phyloP scores from a whole-genome alignment of 306 rosid genomes.

The Castanopsis chinensis region DNA sequence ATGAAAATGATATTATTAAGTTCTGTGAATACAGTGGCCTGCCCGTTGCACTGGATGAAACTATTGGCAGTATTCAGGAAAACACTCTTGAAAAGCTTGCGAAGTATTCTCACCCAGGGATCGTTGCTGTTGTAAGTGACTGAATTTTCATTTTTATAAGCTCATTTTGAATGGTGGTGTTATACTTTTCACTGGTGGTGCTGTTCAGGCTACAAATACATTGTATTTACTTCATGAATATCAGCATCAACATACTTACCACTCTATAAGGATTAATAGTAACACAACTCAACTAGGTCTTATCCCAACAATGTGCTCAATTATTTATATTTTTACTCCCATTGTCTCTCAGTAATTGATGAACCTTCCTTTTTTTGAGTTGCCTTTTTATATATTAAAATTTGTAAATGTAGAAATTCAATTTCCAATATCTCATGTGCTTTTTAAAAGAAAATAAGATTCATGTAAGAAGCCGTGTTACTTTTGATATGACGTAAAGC shows the following conservation, averaged over 20 bases:
- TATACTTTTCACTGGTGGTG: neutral
- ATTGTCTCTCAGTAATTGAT: too few species aligned
- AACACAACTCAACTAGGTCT: neutral
- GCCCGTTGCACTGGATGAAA: conserved; percentile 93
- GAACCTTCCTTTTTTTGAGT: too few species aligned
- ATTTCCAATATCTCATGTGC: too few species aligned
- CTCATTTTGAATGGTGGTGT: neutral
- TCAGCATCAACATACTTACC: neutral
- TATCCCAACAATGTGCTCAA: neutral
- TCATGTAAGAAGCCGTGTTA: too few species aligned
- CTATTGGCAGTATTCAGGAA: conserved; percentile 58
- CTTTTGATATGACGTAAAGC: too few species aligned
- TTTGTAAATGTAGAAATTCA: too few species aligned
- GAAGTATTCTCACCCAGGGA: conserved; percentile 81
- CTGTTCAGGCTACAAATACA: neutral
- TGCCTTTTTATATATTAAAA: too few species aligned
- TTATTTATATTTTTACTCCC: too few species aligned
- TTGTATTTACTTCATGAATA: neutral
- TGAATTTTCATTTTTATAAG: conserved; percentile 2
- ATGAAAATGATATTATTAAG: conserved; percentile 68
- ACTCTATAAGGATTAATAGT: neutral
- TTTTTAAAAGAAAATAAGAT: too few species aligned
- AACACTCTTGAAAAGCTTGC: conserved; percentile 58
- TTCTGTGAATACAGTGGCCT: conserved; percentile 86
- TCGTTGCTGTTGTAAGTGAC: conserved; percentile 77